phyloP scores from a whole-genome alignment of 441 rosid genomes.

The Viola pubescens region DNA sequence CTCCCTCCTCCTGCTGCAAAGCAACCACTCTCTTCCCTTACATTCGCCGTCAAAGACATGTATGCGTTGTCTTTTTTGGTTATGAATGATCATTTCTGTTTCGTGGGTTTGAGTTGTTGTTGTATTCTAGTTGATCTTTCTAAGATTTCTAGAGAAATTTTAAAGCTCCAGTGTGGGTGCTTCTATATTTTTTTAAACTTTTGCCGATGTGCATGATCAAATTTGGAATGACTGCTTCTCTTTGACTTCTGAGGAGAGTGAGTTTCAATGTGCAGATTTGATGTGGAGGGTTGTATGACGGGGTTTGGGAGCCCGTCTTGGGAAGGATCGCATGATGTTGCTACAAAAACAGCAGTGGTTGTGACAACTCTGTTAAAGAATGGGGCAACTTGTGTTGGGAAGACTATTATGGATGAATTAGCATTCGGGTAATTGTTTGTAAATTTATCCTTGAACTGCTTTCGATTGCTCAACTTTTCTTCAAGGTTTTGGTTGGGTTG shows the following conservation, averaged over 20 bases:
- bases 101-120: not conserved
- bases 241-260: not conserved
- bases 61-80: slow-evolving; percentile 19
- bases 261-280: slow-evolving; percentile 42
- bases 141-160: not conserved
- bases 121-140: not conserved
- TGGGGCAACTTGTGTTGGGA: slow-evolving; percentile 93
- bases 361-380: slow-evolving; percentile 61
- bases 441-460: not conserved
- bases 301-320: slow-evolving; percentile 87
- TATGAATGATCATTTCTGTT: not conserved
- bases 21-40: slow-evolving; percentile 60
- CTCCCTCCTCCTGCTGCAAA: slow-evolving; percentile 85
- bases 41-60: slow-evolving; percentile 80
- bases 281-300: slow-evolving; percentile 62
- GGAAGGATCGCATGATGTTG: slow-evolving; percentile 64
- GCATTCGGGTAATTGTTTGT: slow-evolving; percentile 52
- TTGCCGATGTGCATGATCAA: no score
- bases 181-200: not conserved
- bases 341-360: slow-evolving; percentile 66
- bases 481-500: slow-evolving; percentile 4
- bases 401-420: slow-evolving; percentile 79
- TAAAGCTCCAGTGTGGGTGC: not conserved
- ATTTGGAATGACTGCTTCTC: not conserved
- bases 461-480: not conserved